These are phyloP conservation scores for Lentinus brumalis DNA, from an alignment of 768 basidiomycete genomes.

Conservation along the genomic window DNA sequence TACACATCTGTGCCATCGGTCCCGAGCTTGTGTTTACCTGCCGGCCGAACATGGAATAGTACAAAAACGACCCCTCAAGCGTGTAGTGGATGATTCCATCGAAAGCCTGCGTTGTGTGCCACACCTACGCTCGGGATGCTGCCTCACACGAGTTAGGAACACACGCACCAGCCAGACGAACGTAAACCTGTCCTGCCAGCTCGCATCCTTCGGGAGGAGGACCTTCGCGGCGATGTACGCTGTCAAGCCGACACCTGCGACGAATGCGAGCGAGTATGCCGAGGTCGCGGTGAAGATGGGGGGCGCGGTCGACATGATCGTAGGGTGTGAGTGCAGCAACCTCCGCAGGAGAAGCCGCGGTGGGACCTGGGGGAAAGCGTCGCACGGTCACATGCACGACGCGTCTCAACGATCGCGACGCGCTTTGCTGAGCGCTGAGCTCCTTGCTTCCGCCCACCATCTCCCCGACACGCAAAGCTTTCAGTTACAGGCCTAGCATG, in stretches of 20 bases:
- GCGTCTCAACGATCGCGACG: conserved; percentile 1
- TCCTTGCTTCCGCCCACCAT: not conserved
- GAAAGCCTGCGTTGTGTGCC: conserved; percentile 53
- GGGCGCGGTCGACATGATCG: conserved; percentile 20
- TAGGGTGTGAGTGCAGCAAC: not conserved
- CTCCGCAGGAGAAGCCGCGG: not conserved
- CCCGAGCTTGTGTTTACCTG: conserved; percentile 71
- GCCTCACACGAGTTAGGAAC: not conserved
- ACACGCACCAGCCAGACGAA: conserved; percentile 77
- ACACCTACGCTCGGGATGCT: too few relatives aligned
- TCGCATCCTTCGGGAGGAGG: conserved; percentile 64
- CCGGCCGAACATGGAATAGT: conserved; percentile 72
- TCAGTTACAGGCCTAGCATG: conserved; percentile 4
- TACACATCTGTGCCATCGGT: conserved; percentile 74
- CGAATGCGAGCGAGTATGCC: conserved; percentile 61
- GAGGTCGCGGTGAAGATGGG: conserved; percentile 61
- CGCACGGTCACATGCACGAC: conserved; percentile 18
- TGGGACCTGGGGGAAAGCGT: not conserved
- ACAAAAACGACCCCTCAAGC: conserved; percentile 82
- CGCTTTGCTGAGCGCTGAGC: not conserved
- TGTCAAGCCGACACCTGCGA: conserved; percentile 49
- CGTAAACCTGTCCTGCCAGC: conserved; percentile 64
- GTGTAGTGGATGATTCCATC: conserved; percentile 80
- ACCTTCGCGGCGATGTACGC: conserved; percentile 55
- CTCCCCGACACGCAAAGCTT: not conserved